phyloP scores from a whole-genome alignment of 257 asterid species.

The Solanum pimpinellifolium region DNA sequence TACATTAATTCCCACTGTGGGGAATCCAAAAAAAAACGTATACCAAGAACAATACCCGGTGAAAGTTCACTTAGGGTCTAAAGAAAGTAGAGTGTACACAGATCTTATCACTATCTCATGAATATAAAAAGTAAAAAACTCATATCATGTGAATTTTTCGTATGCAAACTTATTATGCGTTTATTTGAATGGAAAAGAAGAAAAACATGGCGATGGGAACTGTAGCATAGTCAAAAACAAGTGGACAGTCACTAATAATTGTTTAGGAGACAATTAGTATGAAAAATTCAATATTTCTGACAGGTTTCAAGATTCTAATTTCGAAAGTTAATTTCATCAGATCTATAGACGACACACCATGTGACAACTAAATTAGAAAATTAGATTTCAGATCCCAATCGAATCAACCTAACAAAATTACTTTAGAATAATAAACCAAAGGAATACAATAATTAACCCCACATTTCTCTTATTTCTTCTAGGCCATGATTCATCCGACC shows the following conservation, averaged over 20 bases:
- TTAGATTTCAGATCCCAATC: neutral
- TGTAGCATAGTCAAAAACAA: neutral
- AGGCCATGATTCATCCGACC: neutral
- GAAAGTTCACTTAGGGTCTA: neutral
- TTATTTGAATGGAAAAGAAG: neutral
- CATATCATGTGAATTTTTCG: neutral
- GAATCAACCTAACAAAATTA: neutral
- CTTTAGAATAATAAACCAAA: neutral
- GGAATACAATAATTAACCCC: neutral
- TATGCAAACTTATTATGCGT: neutral
- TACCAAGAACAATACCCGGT: neutral
- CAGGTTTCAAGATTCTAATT: neutral
- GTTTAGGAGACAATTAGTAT: neutral
- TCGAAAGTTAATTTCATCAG: neutral
- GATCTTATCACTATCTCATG: no score
- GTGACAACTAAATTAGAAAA: neutral
- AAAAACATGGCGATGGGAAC: neutral
- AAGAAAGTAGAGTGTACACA: fast-evolving
- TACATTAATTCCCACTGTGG: neutral
- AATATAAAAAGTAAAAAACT: neutral
- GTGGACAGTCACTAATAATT: neutral
- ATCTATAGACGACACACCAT: neutral
- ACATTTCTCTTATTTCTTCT: neutral
- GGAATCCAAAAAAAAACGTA: no score
- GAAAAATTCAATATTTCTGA: neutral